phyloP scores from a whole-genome alignment of 495 filamentous ascomycete species.

The Penicillium dipodomyicola region DNA sequence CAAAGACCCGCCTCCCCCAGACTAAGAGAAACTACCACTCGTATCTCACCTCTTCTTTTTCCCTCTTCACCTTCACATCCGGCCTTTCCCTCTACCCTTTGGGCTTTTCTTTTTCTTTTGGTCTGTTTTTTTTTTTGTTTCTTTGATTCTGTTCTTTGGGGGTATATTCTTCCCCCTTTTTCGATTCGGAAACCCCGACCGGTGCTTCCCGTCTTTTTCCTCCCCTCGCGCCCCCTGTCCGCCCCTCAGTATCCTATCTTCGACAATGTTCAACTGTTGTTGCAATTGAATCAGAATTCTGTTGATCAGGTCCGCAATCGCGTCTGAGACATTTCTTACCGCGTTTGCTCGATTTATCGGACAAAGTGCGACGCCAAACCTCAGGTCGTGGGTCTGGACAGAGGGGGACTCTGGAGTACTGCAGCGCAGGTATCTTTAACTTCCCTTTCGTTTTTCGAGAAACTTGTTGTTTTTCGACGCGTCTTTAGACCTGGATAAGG shows the following conservation, averaged over 20 bases:
- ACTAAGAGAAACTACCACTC: slow-evolving; percentile 22
- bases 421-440: slow-evolving; percentile 41
- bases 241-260: slow-evolving; percentile 56
- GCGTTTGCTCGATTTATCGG: slow-evolving; percentile 43
- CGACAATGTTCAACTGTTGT: slow-evolving; percentile 59
- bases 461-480: slow-evolving; percentile 19
- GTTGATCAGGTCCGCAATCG: slow-evolving; percentile 58
- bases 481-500: slow-evolving; percentile 49
- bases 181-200: slow-evolving; percentile 29
- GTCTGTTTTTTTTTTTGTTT: slow-evolving; percentile 10
- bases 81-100: slow-evolving; percentile 12
- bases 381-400: slow-evolving; percentile 16
- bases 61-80: slow-evolving; percentile 9
- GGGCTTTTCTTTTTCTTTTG: slow-evolving; percentile 12
- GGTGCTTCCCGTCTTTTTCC: slow-evolving; percentile 52
- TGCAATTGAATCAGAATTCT: slow-evolving; percentile 57
- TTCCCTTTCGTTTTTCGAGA: slow-evolving; percentile 17
- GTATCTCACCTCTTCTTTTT: slow-evolving; percentile 20
- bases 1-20: slow-evolving; percentile 26
- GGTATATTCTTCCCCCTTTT: slow-evolving; percentile 6
- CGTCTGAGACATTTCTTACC: slow-evolving; percentile 59
- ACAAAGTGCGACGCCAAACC: slow-evolving; percentile 23
- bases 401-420: slow-evolving; percentile 25
- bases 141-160: slow-evolving; percentile 19
- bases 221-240: slow-evolving; percentile 54